Conservation (phyloP, 2,329 filamentous ascomycete genomes). For the Arthrobotrys conoides region DNA sequence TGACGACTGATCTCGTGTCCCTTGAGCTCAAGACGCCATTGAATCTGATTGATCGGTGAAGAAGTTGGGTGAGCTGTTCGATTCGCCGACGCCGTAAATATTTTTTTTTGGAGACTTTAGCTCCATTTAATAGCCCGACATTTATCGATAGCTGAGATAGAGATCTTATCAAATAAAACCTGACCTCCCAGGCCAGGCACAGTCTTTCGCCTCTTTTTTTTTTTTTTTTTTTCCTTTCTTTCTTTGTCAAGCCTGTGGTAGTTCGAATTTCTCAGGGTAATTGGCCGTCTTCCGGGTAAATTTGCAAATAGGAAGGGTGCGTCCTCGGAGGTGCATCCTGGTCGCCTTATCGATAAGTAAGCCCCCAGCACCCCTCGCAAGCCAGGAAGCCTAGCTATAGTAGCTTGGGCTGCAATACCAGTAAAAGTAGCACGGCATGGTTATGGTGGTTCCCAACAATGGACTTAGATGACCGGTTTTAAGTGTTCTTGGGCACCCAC, state of each 20-base stretch:
- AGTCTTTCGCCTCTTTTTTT: neutral
- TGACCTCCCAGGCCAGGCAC: neutral
- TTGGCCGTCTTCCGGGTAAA: conserved; percentile 38
- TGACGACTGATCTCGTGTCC: conserved; percentile 23
- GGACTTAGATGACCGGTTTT: neutral
- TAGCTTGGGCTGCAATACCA: neutral
- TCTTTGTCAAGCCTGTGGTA: neutral
- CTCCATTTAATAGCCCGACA: conserved; percentile 28
- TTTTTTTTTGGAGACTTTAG: neutral
- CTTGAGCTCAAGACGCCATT: conserved; percentile 21
- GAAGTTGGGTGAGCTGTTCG: conserved; percentile 23
- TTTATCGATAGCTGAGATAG: conserved; percentile 25
- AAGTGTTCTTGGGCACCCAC: neutral
- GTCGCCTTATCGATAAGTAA: conserved; percentile 55
- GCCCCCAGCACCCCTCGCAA: conserved; percentile 38
- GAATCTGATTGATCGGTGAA: conserved; percentile 5
- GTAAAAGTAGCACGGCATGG: neutral
- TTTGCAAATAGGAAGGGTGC: conserved; percentile 19
- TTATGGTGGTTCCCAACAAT: conserved; percentile 3
- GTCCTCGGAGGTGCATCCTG: conserved; percentile 9
- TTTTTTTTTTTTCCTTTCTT: neutral
- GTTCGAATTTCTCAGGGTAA: conserved; percentile 5
- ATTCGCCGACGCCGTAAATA: conserved; percentile 24
- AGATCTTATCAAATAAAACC: conserved; percentile 26
- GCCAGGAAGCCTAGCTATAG: neutral